Percentiles rank a stretch among this genome's conserved stretches.
Conservation (phyloP, 331 rosid species). For the Pyracantha coccinea region DNA sequence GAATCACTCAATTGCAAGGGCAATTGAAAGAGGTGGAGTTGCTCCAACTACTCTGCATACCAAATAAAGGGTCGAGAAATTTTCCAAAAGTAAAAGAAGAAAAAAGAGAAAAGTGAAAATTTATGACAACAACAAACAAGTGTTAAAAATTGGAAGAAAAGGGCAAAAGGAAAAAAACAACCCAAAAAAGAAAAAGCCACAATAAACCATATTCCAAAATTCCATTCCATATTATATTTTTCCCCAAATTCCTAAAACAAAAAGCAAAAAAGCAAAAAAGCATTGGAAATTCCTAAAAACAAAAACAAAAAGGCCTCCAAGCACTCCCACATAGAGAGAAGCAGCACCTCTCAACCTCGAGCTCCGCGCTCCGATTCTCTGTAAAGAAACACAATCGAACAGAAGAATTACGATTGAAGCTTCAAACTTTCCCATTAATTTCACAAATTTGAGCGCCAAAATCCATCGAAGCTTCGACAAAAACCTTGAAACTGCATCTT, state of each 20-base stretch:
- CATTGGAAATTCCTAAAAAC: not conserved
- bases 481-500: not conserved
- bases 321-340: not conserved
- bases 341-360: not conserved
- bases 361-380: not conserved
- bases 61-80: not conserved
- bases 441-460: not conserved
- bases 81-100: not conserved
- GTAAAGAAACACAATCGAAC: not conserved
- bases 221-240: too few relatives aligned
- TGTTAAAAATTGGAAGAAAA: not conserved
- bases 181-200: not conserved
- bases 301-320: not conserved
- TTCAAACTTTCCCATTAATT: not conserved
- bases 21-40: too few relatives aligned
- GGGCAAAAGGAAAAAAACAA: not conserved
- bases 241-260: not conserved
- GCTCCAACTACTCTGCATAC: too few relatives aligned
- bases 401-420: not conserved
- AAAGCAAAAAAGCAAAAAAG: not conserved
- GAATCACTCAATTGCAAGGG: too few relatives aligned
- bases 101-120: not conserved
- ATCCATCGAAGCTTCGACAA: not conserved
- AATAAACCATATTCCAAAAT: not conserved
- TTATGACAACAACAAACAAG: not conserved